phyloP scores from a whole-genome alignment of 2,329 filamentous ascomycete species.

The Penicillium capsulatum region DNA sequence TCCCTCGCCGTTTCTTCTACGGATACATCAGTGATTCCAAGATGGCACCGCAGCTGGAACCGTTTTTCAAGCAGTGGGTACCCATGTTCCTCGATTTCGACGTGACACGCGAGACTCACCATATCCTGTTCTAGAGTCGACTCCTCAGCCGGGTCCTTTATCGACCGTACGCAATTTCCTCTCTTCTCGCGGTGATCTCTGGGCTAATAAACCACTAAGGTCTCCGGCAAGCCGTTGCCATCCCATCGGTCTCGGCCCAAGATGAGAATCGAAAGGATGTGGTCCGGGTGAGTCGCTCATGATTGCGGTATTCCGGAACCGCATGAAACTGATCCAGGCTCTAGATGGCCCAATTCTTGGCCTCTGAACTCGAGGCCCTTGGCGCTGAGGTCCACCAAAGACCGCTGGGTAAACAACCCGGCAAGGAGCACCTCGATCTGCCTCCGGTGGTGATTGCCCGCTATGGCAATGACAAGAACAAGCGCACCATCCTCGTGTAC shows the following conservation, averaged over 20 bases:
- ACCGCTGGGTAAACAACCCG: conserved; percentile 83
- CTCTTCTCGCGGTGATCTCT: conserved; percentile 1
- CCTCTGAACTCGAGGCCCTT: conserved; percentile 72
- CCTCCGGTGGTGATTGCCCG: conserved; percentile 88
- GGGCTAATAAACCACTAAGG: conserved; percentile 30
- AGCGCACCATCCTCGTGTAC: conserved; percentile 93
- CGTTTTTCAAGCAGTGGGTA: conserved; percentile 74
- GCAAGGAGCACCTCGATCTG: conserved; percentile 83
- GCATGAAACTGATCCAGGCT: too few relatives aligned
- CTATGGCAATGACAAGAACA: conserved; percentile 87
- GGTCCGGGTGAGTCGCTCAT: conserved; percentile 57
- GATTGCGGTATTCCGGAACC: background rate
- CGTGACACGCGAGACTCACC: background rate
- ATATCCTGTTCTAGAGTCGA: conserved; percentile 58
- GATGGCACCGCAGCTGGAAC: conserved; percentile 87
- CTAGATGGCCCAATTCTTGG: conserved; percentile 85
- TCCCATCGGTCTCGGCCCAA: conserved; percentile 91
- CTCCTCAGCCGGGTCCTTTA: conserved; percentile 71
- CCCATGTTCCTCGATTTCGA: background rate
- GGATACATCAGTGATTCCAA: conserved; percentile 50
- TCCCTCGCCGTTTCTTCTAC: conserved; percentile 40
- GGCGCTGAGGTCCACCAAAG: conserved; percentile 86
- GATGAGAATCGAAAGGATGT: conserved; percentile 86
- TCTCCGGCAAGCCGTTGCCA: conserved; percentile 86
- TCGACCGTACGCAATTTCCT: conserved; percentile 58